Evolutionary conservation across 176 grass and related monocot genomes (phyloP).

Genomic region (Eragrostis curvula): DNA sequence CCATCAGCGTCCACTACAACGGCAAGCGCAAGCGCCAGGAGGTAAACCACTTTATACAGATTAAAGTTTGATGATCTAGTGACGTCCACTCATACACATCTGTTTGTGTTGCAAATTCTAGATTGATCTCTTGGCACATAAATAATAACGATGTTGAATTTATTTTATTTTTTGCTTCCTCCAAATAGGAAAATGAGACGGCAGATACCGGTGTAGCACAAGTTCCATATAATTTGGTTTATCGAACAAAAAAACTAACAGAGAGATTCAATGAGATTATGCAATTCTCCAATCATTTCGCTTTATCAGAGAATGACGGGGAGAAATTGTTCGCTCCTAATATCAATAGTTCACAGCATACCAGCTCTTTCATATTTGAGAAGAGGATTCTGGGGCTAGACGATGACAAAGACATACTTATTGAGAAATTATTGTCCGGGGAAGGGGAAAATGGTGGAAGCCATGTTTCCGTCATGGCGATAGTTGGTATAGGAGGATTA

Average conservation of each 20-base stretch:
- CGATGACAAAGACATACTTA: background rate
- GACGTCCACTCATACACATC: no score
- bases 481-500: constrained; percentile 32
- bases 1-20: background rate
- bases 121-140: no score
- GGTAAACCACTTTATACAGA: background rate
- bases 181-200: no score
- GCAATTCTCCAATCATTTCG: background rate
- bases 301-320: constrained; percentile 15
- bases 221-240: background rate
- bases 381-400: background rate
- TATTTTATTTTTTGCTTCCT: no score
- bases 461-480: background rate
- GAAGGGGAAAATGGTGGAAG: background rate
- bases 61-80: no score
- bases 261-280: constrained; percentile 33
- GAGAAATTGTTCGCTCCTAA: background rate
- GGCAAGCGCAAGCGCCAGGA: background rate
- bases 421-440: background rate
- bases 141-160: no score
- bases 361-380: constrained; percentile 19
- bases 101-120: no score
- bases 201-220: background rate
- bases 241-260: constrained; percentile 2
- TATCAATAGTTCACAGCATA: background rate